Percentiles rank a stretch among this genome's conserved stretches.
phyloP scores from a whole-genome alignment of 1,284 basidiomycete genomes.

The Entoloma clypeatum region DNA sequence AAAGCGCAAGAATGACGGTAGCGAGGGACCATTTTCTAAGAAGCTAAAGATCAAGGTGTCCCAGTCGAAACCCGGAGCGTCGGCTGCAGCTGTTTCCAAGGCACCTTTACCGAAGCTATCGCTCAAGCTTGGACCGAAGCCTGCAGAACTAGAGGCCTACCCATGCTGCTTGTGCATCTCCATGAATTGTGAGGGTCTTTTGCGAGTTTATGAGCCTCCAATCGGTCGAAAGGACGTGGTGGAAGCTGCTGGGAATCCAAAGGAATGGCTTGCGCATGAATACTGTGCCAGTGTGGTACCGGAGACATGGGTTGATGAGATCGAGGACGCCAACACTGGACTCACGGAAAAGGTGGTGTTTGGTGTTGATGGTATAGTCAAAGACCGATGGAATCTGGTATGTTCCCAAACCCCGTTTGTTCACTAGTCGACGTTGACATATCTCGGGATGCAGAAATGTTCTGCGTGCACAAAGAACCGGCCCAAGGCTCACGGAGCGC shows the following conservation, averaged over 20 bases:
- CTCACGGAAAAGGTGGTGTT: constrained; percentile 59
- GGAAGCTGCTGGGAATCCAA: constrained; percentile 41
- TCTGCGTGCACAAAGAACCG: constrained; percentile 69
- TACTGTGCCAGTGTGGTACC: constrained; percentile 76
- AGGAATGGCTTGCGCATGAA: constrained; percentile 69
- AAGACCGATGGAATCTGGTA: constrained; percentile 88
- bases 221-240: constrained; percentile 46
- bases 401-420: constrained; percentile 25
- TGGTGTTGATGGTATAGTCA: constrained; percentile 82
- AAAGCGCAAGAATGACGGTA: constrained; percentile 35
- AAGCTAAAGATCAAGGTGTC: constrained; percentile 35
- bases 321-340: constrained; percentile 39
- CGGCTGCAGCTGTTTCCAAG: constrained; percentile 15
- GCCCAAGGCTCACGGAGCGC: constrained; percentile 77
- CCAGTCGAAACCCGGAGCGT: constrained; percentile 20
- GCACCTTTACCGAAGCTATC: constrained; percentile 35
- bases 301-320: constrained; percentile 81
- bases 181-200: constrained; percentile 48
- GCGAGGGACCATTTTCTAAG: constrained; percentile 29
- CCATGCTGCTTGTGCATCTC: constrained; percentile 85
- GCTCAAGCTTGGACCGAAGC: constrained; percentile 58
- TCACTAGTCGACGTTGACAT: constrained; percentile 5
- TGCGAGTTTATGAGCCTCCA: constrained; percentile 70
- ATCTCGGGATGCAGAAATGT: constrained; percentile 68
- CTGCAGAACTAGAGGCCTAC: constrained; percentile 52